Base-by-base conservation (phyloP, 1,284 basidiomycete species). In the Lentinus polychrous region DNA sequence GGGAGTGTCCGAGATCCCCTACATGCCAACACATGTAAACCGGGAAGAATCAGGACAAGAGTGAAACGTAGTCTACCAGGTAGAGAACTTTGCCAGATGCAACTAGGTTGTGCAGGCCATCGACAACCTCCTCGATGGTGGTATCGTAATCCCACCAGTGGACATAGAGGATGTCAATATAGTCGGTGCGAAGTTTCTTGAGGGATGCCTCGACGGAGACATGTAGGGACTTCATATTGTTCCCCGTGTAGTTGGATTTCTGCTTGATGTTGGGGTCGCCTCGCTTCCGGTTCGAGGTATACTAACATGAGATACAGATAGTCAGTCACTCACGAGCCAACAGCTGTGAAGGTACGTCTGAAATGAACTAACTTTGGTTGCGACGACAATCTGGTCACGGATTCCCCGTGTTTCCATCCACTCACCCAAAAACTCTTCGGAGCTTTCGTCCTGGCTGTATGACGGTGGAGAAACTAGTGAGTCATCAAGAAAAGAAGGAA, bases 151-250 rank as follows among this genome's bases (percentile, higher is more conserved):
- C 74, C 73, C 72, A 76, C 65, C 70, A 77, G 59, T 79, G 78
- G 12, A 79, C 59, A 60, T 79, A 80, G 23, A 75, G 57, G 20
- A 77, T 65, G 52, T 78, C 76, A 56, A 78, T 71, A 53, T 79
- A 83, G 34, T 60, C 56, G 10, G 80, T 82, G 20, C 76, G 69
- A 6, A 82, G 69, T 56, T 79, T 81, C 60, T 75, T 74, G 49
- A 82, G 66, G 18, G 74, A 75, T 1, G 59, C 70, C 22, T 67
- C 64, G 33, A 79, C 63, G 37, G 70, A 71, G 33, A 73, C 37
- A 46, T 71, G 67, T 50, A 80, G 49, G 0, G 70, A 67, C 54
- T 78, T 76, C 46, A 59, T 40, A 48, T 65, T 71, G 60, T 80
- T 44, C 4, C 43, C 43, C 7, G 55, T 44, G 50, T 62, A 72